Percentiles rank a stretch among this genome's conserved stretches.
Evolutionary conservation across 2,329 filamentous ascomycete species (phyloP).

Genomic region (Pestalotiopsis sp.): DNA sequence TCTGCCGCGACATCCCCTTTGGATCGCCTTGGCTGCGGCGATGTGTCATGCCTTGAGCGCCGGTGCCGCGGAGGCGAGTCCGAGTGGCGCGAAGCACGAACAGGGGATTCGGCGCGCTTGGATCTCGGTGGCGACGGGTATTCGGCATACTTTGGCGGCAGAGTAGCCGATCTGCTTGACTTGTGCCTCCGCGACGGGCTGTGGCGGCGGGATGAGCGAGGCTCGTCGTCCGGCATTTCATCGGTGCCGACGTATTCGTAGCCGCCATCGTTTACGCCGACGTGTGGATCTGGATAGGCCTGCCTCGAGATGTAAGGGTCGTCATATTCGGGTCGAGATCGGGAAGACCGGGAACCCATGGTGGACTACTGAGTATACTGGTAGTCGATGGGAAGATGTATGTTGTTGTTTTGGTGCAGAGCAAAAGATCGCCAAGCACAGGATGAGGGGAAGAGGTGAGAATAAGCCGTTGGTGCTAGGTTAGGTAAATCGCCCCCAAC

Average conservation of each 20-base stretch:
- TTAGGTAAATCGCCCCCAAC: not conserved
- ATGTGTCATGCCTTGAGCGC: constrained; percentile 1
- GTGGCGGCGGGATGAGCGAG: not conserved
- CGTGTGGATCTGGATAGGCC: constrained; percentile 14
- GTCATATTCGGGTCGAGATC: constrained; percentile 12
- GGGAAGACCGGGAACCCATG: constrained; percentile 11
- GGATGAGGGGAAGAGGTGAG: not conserved
- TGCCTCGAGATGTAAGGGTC: constrained; percentile 12
- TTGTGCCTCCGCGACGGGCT: constrained; percentile 1
- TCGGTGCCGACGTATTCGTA: constrained; percentile 17
- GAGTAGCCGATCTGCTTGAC: constrained; percentile 7
- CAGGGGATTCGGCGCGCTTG: constrained; percentile 24
- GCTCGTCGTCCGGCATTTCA: constrained; percentile 13
- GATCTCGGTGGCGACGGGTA: constrained; percentile 21
- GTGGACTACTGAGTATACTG: not conserved
- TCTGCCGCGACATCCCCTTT: not conserved
- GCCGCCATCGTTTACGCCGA: constrained; percentile 7
- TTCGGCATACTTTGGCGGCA: not conserved
- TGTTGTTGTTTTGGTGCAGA: not conserved
- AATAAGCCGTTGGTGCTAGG: not conserved
- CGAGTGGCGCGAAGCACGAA: constrained; percentile 2
- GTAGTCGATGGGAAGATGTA: not conserved
- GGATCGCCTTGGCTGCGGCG: not conserved
- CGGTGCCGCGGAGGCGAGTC: constrained; percentile 1
- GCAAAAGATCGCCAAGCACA: not conserved